phyloP scores from a whole-genome alignment of 2,329 filamentous ascomycete genomes.

The Botrytis fragariae region DNA sequence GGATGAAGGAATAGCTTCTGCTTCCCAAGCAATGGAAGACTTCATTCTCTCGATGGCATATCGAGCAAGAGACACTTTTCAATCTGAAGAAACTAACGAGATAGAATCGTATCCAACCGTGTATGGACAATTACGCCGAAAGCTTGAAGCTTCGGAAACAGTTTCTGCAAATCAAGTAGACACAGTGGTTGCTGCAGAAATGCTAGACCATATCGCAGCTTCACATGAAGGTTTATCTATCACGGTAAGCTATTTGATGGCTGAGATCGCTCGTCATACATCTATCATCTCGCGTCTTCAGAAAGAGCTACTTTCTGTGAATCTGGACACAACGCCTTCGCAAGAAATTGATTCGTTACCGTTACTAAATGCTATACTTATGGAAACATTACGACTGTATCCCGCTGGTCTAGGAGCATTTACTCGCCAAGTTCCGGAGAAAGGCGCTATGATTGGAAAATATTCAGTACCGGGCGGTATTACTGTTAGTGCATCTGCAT shows the following conservation, averaged over 20 bases:
- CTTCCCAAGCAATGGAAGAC: background rate
- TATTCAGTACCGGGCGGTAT: background rate
- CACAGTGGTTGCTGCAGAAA: slow-evolving; percentile 58
- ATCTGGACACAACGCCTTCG: background rate
- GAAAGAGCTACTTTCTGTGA: background rate
- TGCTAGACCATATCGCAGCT: slow-evolving; percentile 71
- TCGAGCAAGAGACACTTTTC: background rate
- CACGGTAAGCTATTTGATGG: slow-evolving; percentile 59
- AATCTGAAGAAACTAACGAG: background rate
- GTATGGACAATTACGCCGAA: background rate
- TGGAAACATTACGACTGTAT: slow-evolving; percentile 55
- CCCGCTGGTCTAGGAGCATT: slow-evolving; percentile 52
- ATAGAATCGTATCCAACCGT: background rate
- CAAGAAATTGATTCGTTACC: slow-evolving; percentile 48
- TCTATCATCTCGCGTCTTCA: slow-evolving; percentile 26
- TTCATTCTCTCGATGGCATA: background rate
- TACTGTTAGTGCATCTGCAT: slow-evolving; percentile 24
- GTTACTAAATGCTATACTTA: slow-evolving; percentile 53
- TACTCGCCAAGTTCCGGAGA: slow-evolving; percentile 40
- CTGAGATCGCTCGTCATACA: slow-evolving; percentile 50
- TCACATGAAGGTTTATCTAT: slow-evolving; percentile 74
- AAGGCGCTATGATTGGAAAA: background rate
- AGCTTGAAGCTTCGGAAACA: background rate
- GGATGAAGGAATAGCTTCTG: background rate
- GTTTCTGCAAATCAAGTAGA: slow-evolving; percentile 14